phyloP scores from a whole-genome alignment of 129 eudicot species.

The Flaveria ramosissima region DNA sequence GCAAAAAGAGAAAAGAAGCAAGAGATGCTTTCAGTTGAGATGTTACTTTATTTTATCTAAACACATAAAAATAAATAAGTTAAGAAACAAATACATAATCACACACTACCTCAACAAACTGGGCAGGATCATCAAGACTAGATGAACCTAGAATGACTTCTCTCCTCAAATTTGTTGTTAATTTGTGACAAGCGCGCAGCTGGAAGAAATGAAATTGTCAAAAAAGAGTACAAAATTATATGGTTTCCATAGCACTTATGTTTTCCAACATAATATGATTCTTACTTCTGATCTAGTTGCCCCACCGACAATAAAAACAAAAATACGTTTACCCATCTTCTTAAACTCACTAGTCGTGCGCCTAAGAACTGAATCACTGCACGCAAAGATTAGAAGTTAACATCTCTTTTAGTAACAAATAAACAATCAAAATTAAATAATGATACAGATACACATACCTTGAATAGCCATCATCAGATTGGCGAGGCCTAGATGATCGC shows the following conservation, averaged over 20 bases:
- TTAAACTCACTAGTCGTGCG: slow-evolving; percentile 73
- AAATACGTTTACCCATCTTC: slow-evolving; percentile 88
- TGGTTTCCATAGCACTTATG: neutral
- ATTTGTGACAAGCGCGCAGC: slow-evolving; percentile 85
- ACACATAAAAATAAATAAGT: neutral
- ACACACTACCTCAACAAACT: slow-evolving; percentile 66
- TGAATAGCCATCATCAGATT: slow-evolving; percentile 83
- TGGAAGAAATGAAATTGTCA: slow-evolving; percentile 30
- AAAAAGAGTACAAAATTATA: neutral
- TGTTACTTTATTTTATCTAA: neutral
- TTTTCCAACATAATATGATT: neutral
- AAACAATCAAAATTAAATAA: neutral
- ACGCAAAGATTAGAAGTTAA: slow-evolving; percentile 12
- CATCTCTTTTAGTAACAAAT: neutral
- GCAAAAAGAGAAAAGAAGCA: slow-evolving; percentile 29
- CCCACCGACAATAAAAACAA: slow-evolving; percentile 93
- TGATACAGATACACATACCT: slow-evolving; percentile 43
- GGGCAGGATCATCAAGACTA: slow-evolving; percentile 84
- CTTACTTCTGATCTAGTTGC: slow-evolving; percentile 94
- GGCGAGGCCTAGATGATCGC: slow-evolving; percentile 69
- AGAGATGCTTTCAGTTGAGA: neutral
- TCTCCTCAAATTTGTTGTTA: slow-evolving; percentile 64
- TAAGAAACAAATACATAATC: neutral
- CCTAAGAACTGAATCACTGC: slow-evolving; percentile 75
- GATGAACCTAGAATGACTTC: slow-evolving; percentile 84